A percentile compares a stretch with the other conserved stretches of the same genome.
Conservation (phyloP, 148 eudicot species). For the Pouteria glomerata region DNA sequence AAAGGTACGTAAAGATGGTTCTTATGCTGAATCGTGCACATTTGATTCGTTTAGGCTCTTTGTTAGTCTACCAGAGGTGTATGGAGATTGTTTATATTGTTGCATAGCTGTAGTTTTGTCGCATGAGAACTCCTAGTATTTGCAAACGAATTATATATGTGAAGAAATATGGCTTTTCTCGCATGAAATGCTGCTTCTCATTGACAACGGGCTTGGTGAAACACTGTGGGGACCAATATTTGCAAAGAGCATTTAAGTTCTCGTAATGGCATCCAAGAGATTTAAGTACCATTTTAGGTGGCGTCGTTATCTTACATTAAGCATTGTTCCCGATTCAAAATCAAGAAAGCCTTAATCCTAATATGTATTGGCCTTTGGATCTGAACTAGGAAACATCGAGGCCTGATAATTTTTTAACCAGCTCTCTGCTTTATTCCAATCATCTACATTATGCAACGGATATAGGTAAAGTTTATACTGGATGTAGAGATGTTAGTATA, state of each 20-base stretch:
- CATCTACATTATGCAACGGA: too few species aligned
- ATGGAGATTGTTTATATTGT: not conserved
- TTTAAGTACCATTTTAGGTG: not conserved
- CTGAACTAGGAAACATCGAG: too few species aligned
- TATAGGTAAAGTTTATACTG: too few species aligned
- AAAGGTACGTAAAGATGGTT: conserved; percentile 16
- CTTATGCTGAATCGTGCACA: too few species aligned
- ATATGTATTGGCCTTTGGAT: too few species aligned
- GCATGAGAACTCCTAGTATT: too few species aligned
- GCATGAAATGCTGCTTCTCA: not conserved
- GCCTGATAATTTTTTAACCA: too few species aligned
- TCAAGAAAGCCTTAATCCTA: not conserved
- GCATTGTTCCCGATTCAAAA: not conserved
- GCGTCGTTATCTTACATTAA: not conserved
- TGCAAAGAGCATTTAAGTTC: not conserved
- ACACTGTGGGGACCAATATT: not conserved
- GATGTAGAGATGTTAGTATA: too few species aligned
- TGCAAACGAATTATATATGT: too few species aligned
- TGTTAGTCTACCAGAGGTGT: conserved; percentile 21
- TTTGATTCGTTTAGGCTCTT: too few species aligned
- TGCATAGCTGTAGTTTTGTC: not conserved
- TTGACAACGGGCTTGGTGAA: not conserved
- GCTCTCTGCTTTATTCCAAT: too few species aligned
- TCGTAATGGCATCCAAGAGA: not conserved
- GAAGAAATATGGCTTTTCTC: not conserved